phyloP scores from a whole-genome alignment of 2,329 filamentous ascomycete genomes.

The Fusarium sp. region DNA sequence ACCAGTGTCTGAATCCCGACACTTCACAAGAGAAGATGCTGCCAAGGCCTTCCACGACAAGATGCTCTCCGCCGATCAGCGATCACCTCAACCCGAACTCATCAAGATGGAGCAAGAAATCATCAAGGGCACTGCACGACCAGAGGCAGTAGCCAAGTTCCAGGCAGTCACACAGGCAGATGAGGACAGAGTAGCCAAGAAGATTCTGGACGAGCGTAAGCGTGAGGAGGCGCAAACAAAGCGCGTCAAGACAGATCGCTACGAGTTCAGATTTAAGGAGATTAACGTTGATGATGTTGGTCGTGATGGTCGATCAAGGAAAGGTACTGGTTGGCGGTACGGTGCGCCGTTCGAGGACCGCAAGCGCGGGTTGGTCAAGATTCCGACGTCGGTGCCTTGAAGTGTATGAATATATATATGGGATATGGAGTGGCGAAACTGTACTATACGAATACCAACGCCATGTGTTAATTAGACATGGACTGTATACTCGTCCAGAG shows the following conservation, averaged over 20 bases:
- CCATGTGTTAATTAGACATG: slow-evolving; percentile 36
- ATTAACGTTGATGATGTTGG: slow-evolving; percentile 67
- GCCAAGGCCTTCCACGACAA: slow-evolving; percentile 70
- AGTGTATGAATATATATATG: slow-evolving; percentile 31
- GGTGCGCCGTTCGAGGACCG: slow-evolving; percentile 71
- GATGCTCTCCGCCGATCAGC: slow-evolving; percentile 68
- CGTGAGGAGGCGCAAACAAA: slow-evolving; percentile 53
- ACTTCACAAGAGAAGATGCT: slow-evolving; percentile 72
- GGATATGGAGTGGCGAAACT: slow-evolving; percentile 29
- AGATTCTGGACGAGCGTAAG: slow-evolving; percentile 45
- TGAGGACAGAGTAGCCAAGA: slow-evolving; percentile 51
- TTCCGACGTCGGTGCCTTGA: slow-evolving; percentile 69
- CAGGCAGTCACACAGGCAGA: slow-evolving; percentile 54
- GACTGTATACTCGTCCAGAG: slow-evolving; percentile 7
- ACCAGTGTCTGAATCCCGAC: slow-evolving; percentile 69
- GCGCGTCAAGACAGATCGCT: slow-evolving; percentile 60
- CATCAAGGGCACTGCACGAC: slow-evolving; percentile 47
- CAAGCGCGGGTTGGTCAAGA: slow-evolving; percentile 71
- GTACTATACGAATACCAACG: slow-evolving; percentile 42
- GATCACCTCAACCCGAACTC: slow-evolving; percentile 70
- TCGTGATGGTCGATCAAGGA: slow-evolving; percentile 59
- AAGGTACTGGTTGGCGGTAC: slow-evolving; percentile 69
- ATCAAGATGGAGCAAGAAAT: slow-evolving; percentile 63
- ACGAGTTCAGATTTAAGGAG: slow-evolving; percentile 71
- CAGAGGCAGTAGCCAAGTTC: slow-evolving; percentile 54